Conservation (phyloP, 108 stramenopile genomes). For the Nannochloropsis oceanica region DNA sequence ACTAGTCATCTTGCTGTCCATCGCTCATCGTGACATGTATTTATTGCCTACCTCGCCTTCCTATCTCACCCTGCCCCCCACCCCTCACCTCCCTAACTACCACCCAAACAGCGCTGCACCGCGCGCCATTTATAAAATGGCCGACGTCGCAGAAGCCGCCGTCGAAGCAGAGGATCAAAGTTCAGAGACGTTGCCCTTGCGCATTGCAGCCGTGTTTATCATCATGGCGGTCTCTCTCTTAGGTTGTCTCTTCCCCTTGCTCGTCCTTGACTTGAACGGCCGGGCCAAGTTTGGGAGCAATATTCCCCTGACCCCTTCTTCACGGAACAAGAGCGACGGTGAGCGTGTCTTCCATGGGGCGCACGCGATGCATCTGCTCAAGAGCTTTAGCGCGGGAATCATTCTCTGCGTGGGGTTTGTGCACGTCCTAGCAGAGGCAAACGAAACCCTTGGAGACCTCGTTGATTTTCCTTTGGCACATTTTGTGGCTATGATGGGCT, state of each 20-base stretch:
- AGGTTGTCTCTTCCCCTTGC: neutral
- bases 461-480: neutral
- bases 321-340: neutral
- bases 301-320: neutral
- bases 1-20: no score
- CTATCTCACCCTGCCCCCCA: neutral
- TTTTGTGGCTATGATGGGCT: neutral
- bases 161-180: neutral
- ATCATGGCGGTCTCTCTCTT: neutral
- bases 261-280: neutral
- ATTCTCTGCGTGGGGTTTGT: neutral
- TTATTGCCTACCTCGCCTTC: neutral
- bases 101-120: neutral
- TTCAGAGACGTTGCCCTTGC: neutral
- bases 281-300: neutral
- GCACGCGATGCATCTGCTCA: neutral
- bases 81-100: neutral
- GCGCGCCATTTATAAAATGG: neutral
- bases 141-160: neutral
- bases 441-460: neutral
- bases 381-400: neutral
- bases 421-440: neutral
- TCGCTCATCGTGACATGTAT: no score
- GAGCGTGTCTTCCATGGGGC: neutral
- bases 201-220: neutral